Conservation (phyloP, 345 rosid species). For the Ceriops tagal region DNA sequence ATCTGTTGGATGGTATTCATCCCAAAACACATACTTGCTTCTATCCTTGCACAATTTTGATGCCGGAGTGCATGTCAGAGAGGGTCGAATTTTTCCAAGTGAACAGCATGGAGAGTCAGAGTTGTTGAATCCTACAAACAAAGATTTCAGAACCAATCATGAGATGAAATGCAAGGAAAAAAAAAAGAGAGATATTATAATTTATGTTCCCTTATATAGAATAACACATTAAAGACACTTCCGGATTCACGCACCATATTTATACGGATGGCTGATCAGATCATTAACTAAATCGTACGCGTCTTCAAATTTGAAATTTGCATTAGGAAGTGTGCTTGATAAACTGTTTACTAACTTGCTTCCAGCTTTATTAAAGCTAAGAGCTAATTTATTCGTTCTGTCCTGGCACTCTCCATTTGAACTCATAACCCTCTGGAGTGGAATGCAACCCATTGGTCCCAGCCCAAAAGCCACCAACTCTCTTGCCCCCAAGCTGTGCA, state of each 20-base stretch:
- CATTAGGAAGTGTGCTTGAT: constrained; percentile 40
- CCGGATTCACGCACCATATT: constrained; percentile 46
- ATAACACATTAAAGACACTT: neutral
- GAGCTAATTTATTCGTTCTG: constrained; percentile 63
- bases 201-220: too few relatives aligned
- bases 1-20: constrained; percentile 89
- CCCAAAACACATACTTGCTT: constrained; percentile 94
- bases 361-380: constrained; percentile 58
- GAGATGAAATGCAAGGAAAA: neutral
- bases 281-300: constrained; percentile 73
- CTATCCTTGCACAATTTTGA: constrained; percentile 78
- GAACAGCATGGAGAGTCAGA: constrained; percentile 92
- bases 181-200: neutral
- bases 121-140: constrained; percentile 59
- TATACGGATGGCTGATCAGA: constrained; percentile 57
- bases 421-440: constrained; percentile 84
- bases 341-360: constrained; percentile 39
- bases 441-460: constrained; percentile 77
- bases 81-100: constrained; percentile 71
- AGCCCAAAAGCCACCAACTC: constrained; percentile 78
- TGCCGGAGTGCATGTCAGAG: constrained; percentile 80
- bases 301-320: constrained; percentile 72
- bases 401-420: constrained; percentile 64
- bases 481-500: constrained; percentile 71
- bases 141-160: neutral